phyloP scores from a whole-genome alignment of 495 filamentous ascomycete species.

The Schizothecium vesticola region DNA sequence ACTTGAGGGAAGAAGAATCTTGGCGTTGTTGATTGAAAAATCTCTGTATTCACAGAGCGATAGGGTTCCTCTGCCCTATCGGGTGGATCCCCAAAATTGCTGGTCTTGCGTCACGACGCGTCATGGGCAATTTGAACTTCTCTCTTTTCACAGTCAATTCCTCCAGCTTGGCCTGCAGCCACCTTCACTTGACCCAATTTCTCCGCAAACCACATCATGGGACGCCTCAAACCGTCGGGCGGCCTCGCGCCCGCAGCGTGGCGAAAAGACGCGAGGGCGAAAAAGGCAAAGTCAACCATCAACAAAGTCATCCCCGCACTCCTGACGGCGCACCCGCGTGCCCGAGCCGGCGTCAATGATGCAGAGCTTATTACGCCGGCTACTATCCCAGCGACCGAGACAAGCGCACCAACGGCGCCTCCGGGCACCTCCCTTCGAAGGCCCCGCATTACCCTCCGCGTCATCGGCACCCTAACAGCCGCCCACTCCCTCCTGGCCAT shows the following conservation, averaged over 20 bases:
- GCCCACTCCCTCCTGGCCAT: conserved; percentile 24
- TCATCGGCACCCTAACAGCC: conserved; percentile 45
- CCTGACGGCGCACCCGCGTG: conserved; percentile 42
- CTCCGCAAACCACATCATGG: conserved; percentile 1
- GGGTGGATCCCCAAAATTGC: neutral
- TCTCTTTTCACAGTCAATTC: neutral
- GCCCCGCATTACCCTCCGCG: conserved; percentile 34
- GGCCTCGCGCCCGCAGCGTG: neutral
- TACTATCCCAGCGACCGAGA: conserved; percentile 5
- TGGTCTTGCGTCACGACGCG: neutral
- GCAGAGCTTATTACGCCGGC: conserved; percentile 43
- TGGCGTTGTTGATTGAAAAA: no score
- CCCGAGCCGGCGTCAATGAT: conserved; percentile 42
- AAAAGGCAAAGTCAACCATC: conserved; percentile 45
- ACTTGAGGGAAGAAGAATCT: no score
- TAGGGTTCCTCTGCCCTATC: neutral
- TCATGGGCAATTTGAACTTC: neutral
- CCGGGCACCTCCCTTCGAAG: neutral
- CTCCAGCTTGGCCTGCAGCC: neutral
- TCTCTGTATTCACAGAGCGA: no score
- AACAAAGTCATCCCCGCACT: conserved; percentile 49
- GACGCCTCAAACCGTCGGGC: conserved; percentile 1
- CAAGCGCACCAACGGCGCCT: neutral
- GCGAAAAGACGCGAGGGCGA: conserved; percentile 37
- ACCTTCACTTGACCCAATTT: neutral